Evolutionary conservation across 257 asterid genomes (phyloP).

Genomic region (Jacaranda copaia): DNA sequence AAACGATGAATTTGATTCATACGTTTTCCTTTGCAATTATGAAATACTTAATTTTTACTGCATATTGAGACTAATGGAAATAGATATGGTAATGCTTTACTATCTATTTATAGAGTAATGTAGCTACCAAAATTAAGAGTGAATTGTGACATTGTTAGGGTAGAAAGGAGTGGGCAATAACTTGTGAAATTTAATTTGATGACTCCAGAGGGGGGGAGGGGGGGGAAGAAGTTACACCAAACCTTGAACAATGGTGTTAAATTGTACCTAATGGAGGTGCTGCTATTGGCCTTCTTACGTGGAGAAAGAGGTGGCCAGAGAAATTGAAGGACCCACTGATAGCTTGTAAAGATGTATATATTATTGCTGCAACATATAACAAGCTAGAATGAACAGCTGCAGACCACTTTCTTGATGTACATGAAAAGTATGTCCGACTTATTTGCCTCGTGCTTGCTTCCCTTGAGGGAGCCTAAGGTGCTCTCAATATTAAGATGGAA

Average conservation of each 20-base stretch:
- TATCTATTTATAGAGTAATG: neutral
- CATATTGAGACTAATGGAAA: neutral
- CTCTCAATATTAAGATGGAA: neutral
- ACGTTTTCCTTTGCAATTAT: neutral
- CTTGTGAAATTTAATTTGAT: too few species aligned
- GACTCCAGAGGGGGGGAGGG: neutral
- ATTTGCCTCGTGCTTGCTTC: neutral
- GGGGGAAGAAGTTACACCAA: neutral
- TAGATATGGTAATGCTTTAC: neutral
- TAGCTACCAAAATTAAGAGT: neutral
- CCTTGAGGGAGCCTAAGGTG: neutral
- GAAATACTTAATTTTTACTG: neutral
- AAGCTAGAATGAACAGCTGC: neutral
- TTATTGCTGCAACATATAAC: neutral
- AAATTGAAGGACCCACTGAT: neutral
- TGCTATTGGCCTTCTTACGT: neutral
- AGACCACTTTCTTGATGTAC: neutral
- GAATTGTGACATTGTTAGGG: neutral
- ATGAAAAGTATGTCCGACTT: neutral
- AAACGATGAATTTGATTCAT: neutral
- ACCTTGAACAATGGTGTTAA: neutral
- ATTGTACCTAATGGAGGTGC: neutral
- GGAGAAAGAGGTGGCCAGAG: neutral
- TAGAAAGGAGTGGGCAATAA: neutral
- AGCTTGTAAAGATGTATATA: constrained; percentile 4